These are phyloP conservation scores for Crithidia bombi DNA, from an alignment of 208 protist genomes.

Conservation along the genomic window DNA sequence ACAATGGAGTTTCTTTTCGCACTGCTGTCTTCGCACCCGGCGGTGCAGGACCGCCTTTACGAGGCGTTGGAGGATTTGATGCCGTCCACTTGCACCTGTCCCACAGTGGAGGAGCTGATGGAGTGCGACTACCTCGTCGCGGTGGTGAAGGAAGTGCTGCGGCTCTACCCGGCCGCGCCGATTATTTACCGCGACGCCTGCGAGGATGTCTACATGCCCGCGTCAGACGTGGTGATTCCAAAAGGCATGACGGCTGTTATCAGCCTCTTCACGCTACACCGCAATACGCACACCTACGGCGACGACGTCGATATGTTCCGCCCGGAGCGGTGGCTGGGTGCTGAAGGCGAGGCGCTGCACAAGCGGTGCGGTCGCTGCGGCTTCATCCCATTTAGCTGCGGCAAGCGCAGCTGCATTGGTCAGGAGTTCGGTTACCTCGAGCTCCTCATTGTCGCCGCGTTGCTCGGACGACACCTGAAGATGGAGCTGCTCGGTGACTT, in stretches of 20 bases:
- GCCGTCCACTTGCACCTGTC: constrained; percentile 42
- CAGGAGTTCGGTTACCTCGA: constrained; percentile 55
- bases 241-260: constrained; percentile 50
- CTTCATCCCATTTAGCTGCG: constrained; percentile 61
- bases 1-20: constrained; percentile 59
- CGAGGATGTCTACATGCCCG: constrained; percentile 46
- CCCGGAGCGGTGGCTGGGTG: constrained; percentile 56
- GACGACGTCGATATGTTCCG: constrained; percentile 44
- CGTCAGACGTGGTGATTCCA: constrained; percentile 49
- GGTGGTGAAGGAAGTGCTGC: constrained; percentile 51
- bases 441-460: constrained; percentile 45
- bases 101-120: constrained; percentile 51
- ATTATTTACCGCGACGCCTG: constrained; percentile 62
- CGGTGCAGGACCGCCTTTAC: constrained; percentile 49
- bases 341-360: constrained; percentile 41
- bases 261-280: constrained; percentile 60
- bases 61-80: constrained; percentile 47
- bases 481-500: constrained; percentile 45
- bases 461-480: constrained; percentile 44
- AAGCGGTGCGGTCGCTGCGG: constrained; percentile 52
- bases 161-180: constrained; percentile 58
- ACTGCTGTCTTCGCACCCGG: constrained; percentile 40
- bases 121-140: constrained; percentile 57
- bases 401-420: constrained; percentile 59
- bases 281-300: constrained; percentile 48